Conservation (phyloP, 306 rosid genomes). For the Astragalus membranaceus region DNA sequence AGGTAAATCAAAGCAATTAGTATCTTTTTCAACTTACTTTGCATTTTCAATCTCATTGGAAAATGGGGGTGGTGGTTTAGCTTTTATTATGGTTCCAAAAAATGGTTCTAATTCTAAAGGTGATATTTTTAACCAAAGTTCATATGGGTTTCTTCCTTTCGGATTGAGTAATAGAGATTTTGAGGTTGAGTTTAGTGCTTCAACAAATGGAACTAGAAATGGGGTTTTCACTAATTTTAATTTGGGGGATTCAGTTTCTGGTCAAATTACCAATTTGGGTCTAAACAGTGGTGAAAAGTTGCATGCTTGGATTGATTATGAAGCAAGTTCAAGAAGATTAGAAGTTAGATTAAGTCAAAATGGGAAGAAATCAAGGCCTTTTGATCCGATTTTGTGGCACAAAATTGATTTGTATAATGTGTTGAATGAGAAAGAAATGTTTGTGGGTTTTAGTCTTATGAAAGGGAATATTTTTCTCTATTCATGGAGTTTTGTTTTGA, state of each 20-base stretch:
- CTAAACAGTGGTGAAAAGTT: constrained; percentile 33
- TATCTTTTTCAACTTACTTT: constrained; percentile 68
- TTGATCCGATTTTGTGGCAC: constrained; percentile 51
- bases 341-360: constrained; percentile 62
- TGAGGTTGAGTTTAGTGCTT: constrained; percentile 34
- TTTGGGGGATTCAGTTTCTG: constrained; percentile 32
- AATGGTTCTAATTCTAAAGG: constrained; percentile 26
- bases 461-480: constrained; percentile 32
- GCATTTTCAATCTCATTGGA: constrained; percentile 45
- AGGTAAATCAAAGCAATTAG: constrained; percentile 67
- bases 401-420: constrained; percentile 38
- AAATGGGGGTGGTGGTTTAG: constrained; percentile 59
- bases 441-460: constrained; percentile 53
- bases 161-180: constrained; percentile 28
- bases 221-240: constrained; percentile 32
- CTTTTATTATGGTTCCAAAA: constrained; percentile 56
- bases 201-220: constrained; percentile 25
- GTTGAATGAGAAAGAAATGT: constrained; percentile 41
- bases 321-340: constrained; percentile 54
- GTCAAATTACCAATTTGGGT: constrained; percentile 32
- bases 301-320: constrained; percentile 83
- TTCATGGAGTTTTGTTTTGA: constrained; percentile 70
- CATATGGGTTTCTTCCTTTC: constrained; percentile 40
- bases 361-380: constrained; percentile 41
- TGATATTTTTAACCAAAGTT: constrained; percentile 30